Percentiles rank a stretch among this genome's conserved stretches.
Conservation (phyloP, 2,329 filamentous ascomycete genomes). For the Scopulariopsis brevicaulis region DNA sequence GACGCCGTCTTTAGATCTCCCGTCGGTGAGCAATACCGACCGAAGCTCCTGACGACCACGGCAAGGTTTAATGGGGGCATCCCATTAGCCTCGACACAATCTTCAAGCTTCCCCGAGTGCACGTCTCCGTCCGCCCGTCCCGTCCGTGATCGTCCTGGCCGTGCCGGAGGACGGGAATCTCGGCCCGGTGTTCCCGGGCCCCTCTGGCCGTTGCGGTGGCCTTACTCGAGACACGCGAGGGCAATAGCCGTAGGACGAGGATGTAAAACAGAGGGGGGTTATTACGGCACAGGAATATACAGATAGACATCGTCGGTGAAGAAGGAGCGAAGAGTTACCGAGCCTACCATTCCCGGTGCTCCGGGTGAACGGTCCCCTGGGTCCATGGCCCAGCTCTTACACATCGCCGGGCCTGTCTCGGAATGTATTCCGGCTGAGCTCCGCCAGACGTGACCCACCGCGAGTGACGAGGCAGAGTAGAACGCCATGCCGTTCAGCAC, state of each 20-base stretch:
- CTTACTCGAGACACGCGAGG: not conserved
- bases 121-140: not conserved
- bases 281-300: too few relatives aligned
- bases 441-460: too few relatives aligned
- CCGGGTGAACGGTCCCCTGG: too few relatives aligned
- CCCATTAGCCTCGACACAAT: too few relatives aligned
- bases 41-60: not conserved
- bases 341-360: too few relatives aligned
- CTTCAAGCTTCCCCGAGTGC: not conserved
- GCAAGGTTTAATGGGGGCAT: not conserved
- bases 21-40: not conserved
- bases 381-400: too few relatives aligned
- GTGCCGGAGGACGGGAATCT: not conserved
- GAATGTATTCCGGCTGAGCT: too few relatives aligned
- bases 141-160: not conserved
- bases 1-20: not conserved
- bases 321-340: too few relatives aligned
- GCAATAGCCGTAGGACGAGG: not conserved
- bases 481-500: too few relatives aligned
- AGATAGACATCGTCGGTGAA: too few relatives aligned
- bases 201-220: not conserved
- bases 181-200: not conserved
- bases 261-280: not conserved
- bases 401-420: too few relatives aligned
- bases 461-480: too few relatives aligned